A percentile compares a stretch with the other conserved stretches of the same genome.
These are phyloP conservation scores for Eimeria acervulina DNA, from an alignment of 169 alveolate species.

Conservation along the genomic window DNA sequence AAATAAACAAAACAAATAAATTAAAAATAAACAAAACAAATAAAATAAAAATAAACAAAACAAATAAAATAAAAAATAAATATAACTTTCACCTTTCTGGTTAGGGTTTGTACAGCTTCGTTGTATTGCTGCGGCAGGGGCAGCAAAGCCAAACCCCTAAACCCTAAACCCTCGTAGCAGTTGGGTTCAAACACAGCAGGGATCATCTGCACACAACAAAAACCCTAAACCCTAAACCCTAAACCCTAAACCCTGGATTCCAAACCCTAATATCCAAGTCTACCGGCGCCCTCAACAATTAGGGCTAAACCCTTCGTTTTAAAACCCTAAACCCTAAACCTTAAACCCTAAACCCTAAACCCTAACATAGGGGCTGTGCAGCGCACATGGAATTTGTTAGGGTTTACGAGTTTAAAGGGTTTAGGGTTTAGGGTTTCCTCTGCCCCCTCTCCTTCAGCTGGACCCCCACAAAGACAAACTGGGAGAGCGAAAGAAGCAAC, in stretches of 20 bases:
- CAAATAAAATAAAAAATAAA: background rate
- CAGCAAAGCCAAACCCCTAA: background rate
- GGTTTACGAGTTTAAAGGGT: background rate
- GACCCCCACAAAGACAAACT: background rate
- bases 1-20: background rate
- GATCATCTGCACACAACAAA: background rate
- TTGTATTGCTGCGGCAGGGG: conserved; percentile 9
- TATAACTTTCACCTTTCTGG: background rate
- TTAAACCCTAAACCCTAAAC: background rate
- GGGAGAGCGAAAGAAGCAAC: background rate
- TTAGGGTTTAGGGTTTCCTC: background rate
- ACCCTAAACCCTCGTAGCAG: conserved; percentile 31
- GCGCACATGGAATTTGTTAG: background rate
- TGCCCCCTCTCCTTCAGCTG: conserved; percentile 14
- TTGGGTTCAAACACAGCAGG: background rate
- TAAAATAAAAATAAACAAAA: background rate
- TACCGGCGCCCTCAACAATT: background rate
- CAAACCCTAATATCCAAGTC: background rate
- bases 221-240: background rate
- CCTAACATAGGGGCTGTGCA: no score
- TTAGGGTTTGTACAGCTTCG: conserved; percentile 13
- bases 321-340: background rate
- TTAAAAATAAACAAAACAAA: background rate
- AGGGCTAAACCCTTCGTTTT: background rate
- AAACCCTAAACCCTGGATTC: background rate